Evolutionary conservation across 2,329 filamentous ascomycete genomes (phyloP).

Genomic region (Fusarium virguliforme): DNA sequence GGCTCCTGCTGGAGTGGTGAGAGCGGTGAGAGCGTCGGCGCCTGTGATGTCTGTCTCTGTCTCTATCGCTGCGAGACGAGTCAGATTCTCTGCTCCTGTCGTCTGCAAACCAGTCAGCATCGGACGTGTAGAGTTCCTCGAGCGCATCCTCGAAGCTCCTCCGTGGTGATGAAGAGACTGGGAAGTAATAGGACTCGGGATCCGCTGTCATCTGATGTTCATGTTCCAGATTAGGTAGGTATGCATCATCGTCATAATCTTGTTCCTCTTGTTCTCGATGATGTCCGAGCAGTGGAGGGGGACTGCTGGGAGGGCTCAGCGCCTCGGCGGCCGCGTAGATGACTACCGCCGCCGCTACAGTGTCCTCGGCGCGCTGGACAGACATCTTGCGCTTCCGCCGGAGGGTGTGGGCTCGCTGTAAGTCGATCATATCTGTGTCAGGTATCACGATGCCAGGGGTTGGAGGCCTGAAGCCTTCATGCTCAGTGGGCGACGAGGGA

Average conservation of each 20-base stretch:
- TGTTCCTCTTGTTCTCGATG: slow-evolving; percentile 43
- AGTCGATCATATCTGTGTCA: slow-evolving; percentile 57
- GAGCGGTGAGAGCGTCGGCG: slow-evolving; percentile 61
- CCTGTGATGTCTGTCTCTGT: slow-evolving; percentile 60
- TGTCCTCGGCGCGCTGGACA: slow-evolving; percentile 67
- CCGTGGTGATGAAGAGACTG: slow-evolving; percentile 54
- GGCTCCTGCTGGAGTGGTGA: slow-evolving; percentile 52
- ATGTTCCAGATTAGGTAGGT: slow-evolving; percentile 49
- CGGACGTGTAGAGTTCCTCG: slow-evolving; percentile 61
- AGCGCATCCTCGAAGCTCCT: slow-evolving; percentile 58
- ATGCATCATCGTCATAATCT: slow-evolving; percentile 2
- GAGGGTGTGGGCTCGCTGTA: slow-evolving; percentile 62
- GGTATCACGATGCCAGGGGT: slow-evolving; percentile 67
- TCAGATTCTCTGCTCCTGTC: slow-evolving; percentile 61
- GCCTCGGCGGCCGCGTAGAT: slow-evolving; percentile 68
- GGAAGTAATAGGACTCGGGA: slow-evolving; percentile 52
- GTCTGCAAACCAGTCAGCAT: slow-evolving; percentile 72
- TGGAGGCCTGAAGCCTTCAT: slow-evolving; percentile 52
- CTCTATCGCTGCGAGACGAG: slow-evolving; percentile 58
- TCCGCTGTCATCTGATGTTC: slow-evolving; percentile 49
- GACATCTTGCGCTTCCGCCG: slow-evolving; percentile 63
- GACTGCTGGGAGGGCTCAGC: slow-evolving; percentile 61
- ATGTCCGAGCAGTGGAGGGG: slow-evolving; percentile 41
- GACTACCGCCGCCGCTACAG: slow-evolving; percentile 69
- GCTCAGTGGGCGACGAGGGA: slow-evolving; percentile 19